Conservation (phyloP, 1,139 yeast species). For the Magnusiomyces starmeri region DNA sequence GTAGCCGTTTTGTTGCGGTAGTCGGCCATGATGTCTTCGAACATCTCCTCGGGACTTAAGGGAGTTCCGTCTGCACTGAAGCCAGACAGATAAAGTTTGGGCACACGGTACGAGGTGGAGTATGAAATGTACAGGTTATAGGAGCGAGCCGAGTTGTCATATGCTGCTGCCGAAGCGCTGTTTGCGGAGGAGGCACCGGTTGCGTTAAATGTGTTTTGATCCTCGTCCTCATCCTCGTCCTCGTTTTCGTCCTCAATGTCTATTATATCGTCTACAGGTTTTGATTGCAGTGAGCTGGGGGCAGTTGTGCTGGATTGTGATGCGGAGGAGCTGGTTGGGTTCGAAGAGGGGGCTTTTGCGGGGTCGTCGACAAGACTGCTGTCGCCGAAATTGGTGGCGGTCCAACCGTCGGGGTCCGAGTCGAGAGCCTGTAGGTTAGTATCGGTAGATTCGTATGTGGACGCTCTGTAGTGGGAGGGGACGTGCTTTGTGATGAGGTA, state of each 20-base stretch:
- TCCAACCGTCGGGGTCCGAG: slow-evolving; percentile 57
- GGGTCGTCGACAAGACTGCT: slow-evolving; percentile 4
- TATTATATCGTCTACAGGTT: slow-evolving; percentile 23
- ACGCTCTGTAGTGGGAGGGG: slow-evolving; percentile 74
- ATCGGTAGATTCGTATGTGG: slow-evolving; percentile 43
- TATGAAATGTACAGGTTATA: slow-evolving; percentile 87
- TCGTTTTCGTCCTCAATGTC: slow-evolving; percentile 33
- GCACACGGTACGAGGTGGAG: slow-evolving; percentile 92
- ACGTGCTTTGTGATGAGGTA: slow-evolving; percentile 81
- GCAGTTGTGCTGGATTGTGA: slow-evolving; percentile 1
- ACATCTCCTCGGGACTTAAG: slow-evolving; percentile 80
- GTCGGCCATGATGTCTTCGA: slow-evolving; percentile 86
- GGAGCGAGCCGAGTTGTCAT: slow-evolving; percentile 46
- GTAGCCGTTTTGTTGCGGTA: slow-evolving; percentile 95
- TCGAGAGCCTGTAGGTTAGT: slow-evolving; percentile 32
- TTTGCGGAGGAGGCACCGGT: neutral
- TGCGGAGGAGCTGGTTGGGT: neutral
- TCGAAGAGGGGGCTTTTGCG: slow-evolving; percentile 1
- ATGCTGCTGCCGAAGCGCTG: slow-evolving; percentile 6
- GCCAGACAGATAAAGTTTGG: slow-evolving; percentile 88
- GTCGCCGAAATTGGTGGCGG: slow-evolving; percentile 13
- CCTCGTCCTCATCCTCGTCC: slow-evolving; percentile 27
- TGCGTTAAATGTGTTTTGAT: slow-evolving; percentile 21
- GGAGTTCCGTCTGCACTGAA: slow-evolving; percentile 81
- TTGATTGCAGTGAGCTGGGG: slow-evolving; percentile 10